Evolutionary conservation across 192 early-diverging fungal genomes (phyloP), one percentile per base, ranked within the genome.

Genomic region (Mortierella antarctica): DNA sequence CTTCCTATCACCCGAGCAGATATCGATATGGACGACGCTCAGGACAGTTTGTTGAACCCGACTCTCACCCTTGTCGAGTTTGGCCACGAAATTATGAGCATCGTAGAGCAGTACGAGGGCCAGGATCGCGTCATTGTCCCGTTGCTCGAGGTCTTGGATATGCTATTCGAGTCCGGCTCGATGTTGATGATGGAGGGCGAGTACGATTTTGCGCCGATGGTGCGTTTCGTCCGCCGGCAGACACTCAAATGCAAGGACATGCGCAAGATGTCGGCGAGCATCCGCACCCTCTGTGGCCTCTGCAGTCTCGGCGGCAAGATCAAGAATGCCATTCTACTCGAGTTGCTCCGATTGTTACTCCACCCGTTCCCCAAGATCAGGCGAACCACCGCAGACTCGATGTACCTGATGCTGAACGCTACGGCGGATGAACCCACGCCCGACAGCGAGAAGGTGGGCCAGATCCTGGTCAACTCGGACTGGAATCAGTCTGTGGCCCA

Each of bases 311-410:
- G 62, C 14, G 80, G 66, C 41, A 75, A 73, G 66, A 74, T 88
- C 39, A 84, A 82, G 65, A 86, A 70, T 49, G 85, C 73, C 2
- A 88, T 91, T 13, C 56, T 96, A 49, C 76, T 84, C 15, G 87
- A 90, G 68, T 62, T 95, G 62, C 67, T 96, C 11, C 52, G 74
- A 9, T 90, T 92, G 67, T 67, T 96, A 7, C 83, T 85, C 7
- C 95, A 96, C 83, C 87, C 93, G 45, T 96, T 86, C 74, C 95
- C 95, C 18, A 90, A 85, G 77, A 89, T 95, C 52, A 90, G 94
- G 10, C 82, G 89, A 40, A 65, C 85, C 4, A 85, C 90, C 1
- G 90, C 95, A 2, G 95, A 96, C 64, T 85, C 90, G 53, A 74
- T 96, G 42, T 96, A 93, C 80, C 57, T 93, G 49, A 88, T 87